Conservation (phyloP, 306 rosid species). For the Styphnolobium japonicum region DNA sequence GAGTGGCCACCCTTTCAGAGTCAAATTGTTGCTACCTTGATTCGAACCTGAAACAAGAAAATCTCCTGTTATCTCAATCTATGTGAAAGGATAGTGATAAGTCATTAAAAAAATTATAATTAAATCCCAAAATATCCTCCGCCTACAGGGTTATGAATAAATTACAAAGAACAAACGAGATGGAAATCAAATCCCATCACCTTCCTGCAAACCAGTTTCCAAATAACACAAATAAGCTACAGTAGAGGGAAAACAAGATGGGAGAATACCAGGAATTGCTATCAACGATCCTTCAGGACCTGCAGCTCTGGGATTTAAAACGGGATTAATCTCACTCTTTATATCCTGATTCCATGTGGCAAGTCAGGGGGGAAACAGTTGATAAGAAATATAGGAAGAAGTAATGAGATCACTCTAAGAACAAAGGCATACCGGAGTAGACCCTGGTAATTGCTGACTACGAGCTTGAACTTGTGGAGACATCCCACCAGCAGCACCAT, state of each 20-base stretch:
- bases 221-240: background rate
- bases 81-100: background rate
- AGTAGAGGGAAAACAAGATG: background rate
- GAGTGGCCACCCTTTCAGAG: conserved; percentile 98
- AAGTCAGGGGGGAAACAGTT: conserved; percentile 33
- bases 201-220: background rate
- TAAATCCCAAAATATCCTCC: conserved; percentile 15
- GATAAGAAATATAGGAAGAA: conserved; percentile 15
- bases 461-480: conserved; percentile 94
- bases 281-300: conserved; percentile 91
- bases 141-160: background rate
- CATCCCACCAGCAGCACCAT: conserved; percentile 80
- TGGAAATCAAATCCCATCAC: background rate
- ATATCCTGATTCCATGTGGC: conserved; percentile 61
- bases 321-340: conserved; percentile 87
- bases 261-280: conserved; percentile 77
- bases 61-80: conserved; percentile 30
- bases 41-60: conserved; percentile 72
- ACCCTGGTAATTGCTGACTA: conserved; percentile 83
- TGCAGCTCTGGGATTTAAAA: conserved; percentile 85
- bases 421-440: conserved; percentile 62
- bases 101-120: background rate
- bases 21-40: conserved; percentile 92
- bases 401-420: conserved; percentile 16
- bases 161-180: background rate